Evolutionary conservation across 768 basidiomycete genomes (phyloP).

Genomic region (Strobilomyces dryophilus): DNA sequence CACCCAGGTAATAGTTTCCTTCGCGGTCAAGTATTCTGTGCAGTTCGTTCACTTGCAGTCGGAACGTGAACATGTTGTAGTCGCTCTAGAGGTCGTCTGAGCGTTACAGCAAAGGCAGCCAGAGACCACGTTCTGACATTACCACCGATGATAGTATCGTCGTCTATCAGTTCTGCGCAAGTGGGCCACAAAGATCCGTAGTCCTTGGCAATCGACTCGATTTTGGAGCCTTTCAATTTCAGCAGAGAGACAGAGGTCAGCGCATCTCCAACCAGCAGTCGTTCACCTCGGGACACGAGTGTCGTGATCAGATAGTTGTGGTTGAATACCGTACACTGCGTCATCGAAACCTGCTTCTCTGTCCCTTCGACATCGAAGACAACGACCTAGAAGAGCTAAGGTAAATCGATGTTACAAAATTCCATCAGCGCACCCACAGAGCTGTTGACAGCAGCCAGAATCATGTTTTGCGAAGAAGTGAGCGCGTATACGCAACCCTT

Average conservation of each 20-base stretch:
- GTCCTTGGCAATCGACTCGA: constrained; percentile 63
- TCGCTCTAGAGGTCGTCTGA: constrained; percentile 47
- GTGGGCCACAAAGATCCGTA: constrained; percentile 75
- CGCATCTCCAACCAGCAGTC: constrained; percentile 72
- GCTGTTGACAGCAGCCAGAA: constrained; percentile 73
- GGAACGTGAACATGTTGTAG: constrained; percentile 64
- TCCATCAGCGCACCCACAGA: constrained; percentile 45
- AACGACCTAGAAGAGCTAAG: constrained; percentile 36
- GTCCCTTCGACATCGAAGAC: constrained; percentile 40
- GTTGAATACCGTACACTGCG: constrained; percentile 58
- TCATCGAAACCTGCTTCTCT: constrained; percentile 29
- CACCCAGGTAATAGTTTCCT: constrained; percentile 72
- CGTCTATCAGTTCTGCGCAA: constrained; percentile 53
- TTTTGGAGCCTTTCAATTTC: constrained; percentile 39
- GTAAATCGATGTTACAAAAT: not conserved
- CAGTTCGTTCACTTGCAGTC: constrained; percentile 40
- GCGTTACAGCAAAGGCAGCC: not conserved
- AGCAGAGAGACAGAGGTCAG: constrained; percentile 76
- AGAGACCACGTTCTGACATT: constrained; percentile 51
- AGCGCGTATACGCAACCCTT: constrained; percentile 71
- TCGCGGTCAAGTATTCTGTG: constrained; percentile 52
- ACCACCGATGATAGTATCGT: constrained; percentile 59
- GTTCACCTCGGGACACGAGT: constrained; percentile 51
- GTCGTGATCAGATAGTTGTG: constrained; percentile 79
- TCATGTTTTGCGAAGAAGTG: constrained; percentile 41